Base-by-base conservation (phyloP, 441 rosid genomes). In the Croton laevigatus region DNA sequence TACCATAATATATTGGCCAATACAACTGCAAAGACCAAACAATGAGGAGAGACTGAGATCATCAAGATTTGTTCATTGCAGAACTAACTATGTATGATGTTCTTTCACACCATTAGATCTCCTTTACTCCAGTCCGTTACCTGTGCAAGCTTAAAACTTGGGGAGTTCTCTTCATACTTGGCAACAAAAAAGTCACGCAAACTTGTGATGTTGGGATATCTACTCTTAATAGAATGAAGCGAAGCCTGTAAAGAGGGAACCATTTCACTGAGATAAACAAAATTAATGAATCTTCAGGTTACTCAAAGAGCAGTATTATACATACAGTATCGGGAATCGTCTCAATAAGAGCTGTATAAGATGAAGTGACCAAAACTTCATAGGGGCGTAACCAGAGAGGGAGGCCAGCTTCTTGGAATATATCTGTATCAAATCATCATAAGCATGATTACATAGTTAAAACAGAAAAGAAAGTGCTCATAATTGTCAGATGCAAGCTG, bases 341-440 rank as follows among this genome's bases (percentile, higher is more conserved):
- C 83, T 93, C 99, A 68, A 95, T 95, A 48, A 95, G 94, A 81
- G 99, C 98, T n/a, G 98, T 90, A 78, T 95, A 95, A 57, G 99
- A 93, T 65, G 99, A 95, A 75, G 99, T 93, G 66, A 90, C 96
- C 73, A 95, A 74, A 59, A 95, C 98, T 82, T 95, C 98, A 63
- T 93, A 93, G 52, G 97, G 98, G 36, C 96, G 96, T 76, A 95
- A 82, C 99, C 99, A 95, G 69, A 95, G 95, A 42, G 99, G 99
- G 37, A 93, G 94, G 72, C 98, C 98, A 71, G 98, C 98, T 90
- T 95, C 99, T 80, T 91, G 97, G 70, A 95, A 93, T 83, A 95
- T 95, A 80, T 95, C 97, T 95, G 87, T 49, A 75, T 62, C 58
- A 71, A 75, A 66, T 40, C 52, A 64, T 51, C 54, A 61, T 55